Base-by-base conservation (phyloP, 352 stramenopile species). In the Aphanomyces invadans region DNA sequence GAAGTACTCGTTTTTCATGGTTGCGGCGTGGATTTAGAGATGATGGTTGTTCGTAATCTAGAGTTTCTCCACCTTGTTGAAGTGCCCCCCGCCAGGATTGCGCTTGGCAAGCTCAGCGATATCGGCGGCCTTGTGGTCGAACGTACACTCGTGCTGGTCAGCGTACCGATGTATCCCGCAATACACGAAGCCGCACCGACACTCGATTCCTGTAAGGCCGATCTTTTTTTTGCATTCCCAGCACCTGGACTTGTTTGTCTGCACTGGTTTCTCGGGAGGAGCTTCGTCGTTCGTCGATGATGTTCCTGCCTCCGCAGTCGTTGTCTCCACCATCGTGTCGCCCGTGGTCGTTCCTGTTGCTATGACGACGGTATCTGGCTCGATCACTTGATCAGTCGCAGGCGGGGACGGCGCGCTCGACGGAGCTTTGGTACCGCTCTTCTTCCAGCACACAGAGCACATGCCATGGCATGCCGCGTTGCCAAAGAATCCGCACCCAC, bases 151-250 rank as follows among this genome's bases (percentile, higher is more conserved):
- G 75, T 95, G 88, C 70, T 94, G 76, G 53, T 96, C 84, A 17
- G 84, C 77, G 70, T 93, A 96, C 12, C 87, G 83, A 72, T 96
- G 88, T 36, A 66, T 73, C 63, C 74, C 88, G 75, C 88, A 96
- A 68, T 90, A 95, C 26, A 95, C 77, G 64, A 83, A 94, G 62
- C 85, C 85, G 66, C 88, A 96, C 39, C 83, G 81, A 71, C 88
- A 96, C 70, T 92, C 83, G 56, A 95, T 89, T 21, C 86, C 88
- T 23, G 85, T 93, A 4, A 95, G 76, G 0, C 88, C 88, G 26
- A 95, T 80, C 73, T 95, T 95, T 75, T 95, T 95, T 72, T 88
- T 91, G 79, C 88, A 96, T 65, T 87, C 77, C 77, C 85, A 95
- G 78, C 88, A 96, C 26, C 85, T 79, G 70, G 89, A 92, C 65